Conservation (phyloP, 352 stramenopile genomes). For the Globisporangium takayamanum region DNA sequence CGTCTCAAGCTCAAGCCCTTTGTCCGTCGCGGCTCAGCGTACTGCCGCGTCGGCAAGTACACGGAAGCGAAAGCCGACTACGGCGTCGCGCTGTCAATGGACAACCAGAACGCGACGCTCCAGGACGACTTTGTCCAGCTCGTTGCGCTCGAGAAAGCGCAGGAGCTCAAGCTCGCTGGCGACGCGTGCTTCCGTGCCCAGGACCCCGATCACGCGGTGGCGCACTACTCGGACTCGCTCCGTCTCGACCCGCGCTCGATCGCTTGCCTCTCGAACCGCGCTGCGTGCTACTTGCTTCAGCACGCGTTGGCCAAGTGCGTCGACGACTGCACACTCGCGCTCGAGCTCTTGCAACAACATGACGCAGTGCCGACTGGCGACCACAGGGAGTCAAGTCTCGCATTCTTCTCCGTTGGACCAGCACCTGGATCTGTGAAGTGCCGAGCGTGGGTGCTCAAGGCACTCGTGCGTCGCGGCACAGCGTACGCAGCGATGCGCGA, state of each 20-base stretch:
- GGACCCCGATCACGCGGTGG: conserved; percentile 33
- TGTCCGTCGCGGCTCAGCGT: conserved; percentile 59
- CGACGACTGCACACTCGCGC: conserved; percentile 47
- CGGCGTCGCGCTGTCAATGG: conserved; percentile 67
- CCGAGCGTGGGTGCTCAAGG: conserved; percentile 73
- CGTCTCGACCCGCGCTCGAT: conserved; percentile 52
- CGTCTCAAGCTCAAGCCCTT: conserved; percentile 72
- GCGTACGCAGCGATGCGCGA: conserved; percentile 32
- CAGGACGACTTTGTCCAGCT: conserved; percentile 67
- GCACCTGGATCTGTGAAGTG: conserved; percentile 45
- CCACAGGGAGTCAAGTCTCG: conserved; percentile 19
- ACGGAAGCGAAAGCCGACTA: conserved; percentile 74
- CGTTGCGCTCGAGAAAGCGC: conserved; percentile 43
- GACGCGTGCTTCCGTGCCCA: conserved; percentile 39
- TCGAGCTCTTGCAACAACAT: conserved; percentile 52
- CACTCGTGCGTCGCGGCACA: conserved; percentile 55
- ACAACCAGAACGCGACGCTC: conserved; percentile 58
- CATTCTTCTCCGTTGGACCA: conserved; percentile 53
- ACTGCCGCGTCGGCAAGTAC: conserved; percentile 55
- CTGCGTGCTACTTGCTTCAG: conserved; percentile 54
- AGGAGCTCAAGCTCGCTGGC: conserved; percentile 40
- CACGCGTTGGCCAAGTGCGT: conserved; percentile 44
- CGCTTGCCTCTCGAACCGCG: conserved; percentile 70
- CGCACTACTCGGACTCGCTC: conserved; percentile 56
- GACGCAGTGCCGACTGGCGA: background rate